Conservation (phyloP, 2,329 filamentous ascomycete genomes). For the Alternaria incomplexa region DNA sequence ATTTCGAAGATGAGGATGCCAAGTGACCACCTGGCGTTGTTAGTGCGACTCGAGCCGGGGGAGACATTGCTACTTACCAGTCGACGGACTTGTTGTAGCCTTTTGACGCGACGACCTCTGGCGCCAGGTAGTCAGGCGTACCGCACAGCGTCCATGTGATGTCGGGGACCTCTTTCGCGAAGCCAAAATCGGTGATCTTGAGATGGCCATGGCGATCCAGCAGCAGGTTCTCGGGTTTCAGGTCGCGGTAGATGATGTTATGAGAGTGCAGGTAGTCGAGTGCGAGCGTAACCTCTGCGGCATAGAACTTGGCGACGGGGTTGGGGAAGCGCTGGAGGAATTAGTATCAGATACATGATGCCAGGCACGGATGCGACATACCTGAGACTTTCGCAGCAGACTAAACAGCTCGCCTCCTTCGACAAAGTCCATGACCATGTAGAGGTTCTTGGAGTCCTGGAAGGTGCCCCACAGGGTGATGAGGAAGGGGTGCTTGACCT, state of each 20-base stretch:
- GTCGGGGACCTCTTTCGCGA: conserved; percentile 96
- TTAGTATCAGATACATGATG: neutral
- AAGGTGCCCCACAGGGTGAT: conserved; percentile 99
- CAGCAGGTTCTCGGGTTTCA: conserved; percentile 94
- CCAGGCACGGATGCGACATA: neutral
- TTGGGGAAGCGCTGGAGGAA: conserved; percentile 88
- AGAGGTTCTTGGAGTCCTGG: conserved; percentile 91
- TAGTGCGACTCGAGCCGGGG: conserved; percentile 2
- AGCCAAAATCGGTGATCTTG: conserved; percentile 98
- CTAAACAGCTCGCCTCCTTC: conserved; percentile 98
- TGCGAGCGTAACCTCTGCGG: conserved; percentile 93
- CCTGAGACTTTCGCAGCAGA: conserved; percentile 80
- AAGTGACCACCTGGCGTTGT: conserved; percentile 81
- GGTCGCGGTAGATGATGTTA: conserved; percentile 96
- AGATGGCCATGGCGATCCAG: conserved; percentile 92
- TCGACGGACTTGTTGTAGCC: conserved; percentile 99
- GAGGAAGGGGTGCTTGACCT: conserved; percentile 96
- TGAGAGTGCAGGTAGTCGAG: conserved; percentile 93
- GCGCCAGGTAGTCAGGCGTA: conserved; percentile 95
- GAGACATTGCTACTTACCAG: conserved; percentile 69
- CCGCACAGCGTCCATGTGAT: conserved; percentile 99
- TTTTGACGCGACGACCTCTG: conserved; percentile 98
- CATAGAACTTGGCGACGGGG: conserved; percentile 98
- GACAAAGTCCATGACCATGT: conserved; percentile 99
- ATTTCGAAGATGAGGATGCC: conserved; percentile 99